Evolutionary conservation across 805 yeast genomes (phyloP), one percentile per base, ranked within the genome.

Genomic region (Teunomyces atbi): DNA sequence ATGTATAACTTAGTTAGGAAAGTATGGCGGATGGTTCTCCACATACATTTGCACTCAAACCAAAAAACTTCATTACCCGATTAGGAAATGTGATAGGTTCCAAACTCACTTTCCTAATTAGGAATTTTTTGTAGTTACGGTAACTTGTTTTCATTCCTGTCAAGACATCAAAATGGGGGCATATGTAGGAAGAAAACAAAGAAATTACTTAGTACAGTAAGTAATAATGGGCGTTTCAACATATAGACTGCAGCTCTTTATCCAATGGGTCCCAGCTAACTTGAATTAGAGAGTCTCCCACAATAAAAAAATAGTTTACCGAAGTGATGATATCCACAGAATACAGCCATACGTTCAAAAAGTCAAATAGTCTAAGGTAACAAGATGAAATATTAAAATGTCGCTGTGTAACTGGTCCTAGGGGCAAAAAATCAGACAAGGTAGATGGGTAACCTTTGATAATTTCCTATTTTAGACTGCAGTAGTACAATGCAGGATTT

Each of bases 1-100:
- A 30, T 7, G 13, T 38, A 29, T 47, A 42, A 39, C 47, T 28
- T 5, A 15, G 27, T 39, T 44, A 47, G 47, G 44, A 44, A 45
- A 27, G 41, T 49, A 19, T 28, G 21, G 15, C 21, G n/a, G 41
- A 45, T 35, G 40, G 27, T 37, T 28, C 35, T 36, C 27, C 39
- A 20, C 45, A 33, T 20, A 28, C 40, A 35, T 23, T 19, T 21
- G 6, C 12, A 20, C 19, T 28, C 45, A 12, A 39, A 29, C 39
- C 40, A 40, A n/a, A 15, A 37, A 47, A 29, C 35, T 12, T 12
- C 55, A 57, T 55, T 59, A 48, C 63, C 61, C 42, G 32, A 40
- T 51, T 49, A 33, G 60, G 63, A 41, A 55, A 49, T 50, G 57
- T 52, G 42, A 59, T 57, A 45, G 51, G 45, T 42, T 41, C 52